Base-by-base conservation (phyloP, 129 eudicot genomes). In the Flaveria brownii region DNA sequence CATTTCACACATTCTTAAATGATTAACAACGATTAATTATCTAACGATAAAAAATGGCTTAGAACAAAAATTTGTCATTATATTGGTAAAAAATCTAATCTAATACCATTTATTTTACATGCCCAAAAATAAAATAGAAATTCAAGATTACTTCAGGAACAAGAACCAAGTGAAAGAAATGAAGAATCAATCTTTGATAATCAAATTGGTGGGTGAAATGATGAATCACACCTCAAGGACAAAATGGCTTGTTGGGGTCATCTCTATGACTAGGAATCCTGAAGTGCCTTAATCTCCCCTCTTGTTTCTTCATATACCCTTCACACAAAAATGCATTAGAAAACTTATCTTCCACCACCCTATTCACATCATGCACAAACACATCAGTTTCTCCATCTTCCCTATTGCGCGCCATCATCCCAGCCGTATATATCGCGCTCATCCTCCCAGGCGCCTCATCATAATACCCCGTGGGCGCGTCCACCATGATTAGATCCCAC, bases 401-500 rank as follows among this genome's bases (percentile, higher is more conserved):
- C 43, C 88, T 75, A 77, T 94, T 94, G 75, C 98, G 85, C 9
- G 96, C 98, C 81, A 94, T 84, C 98, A 93, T 90, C 25, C 98
- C 98, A 1, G 96, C 96, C 1, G 97, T 88, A 73, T 94, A 94
- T 3, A 94, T 94, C 6, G 97, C 97, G 20, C 90, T 81, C 98
- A 94, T 94, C 75, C 98, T 76, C 68, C 98, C 98, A 0, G 98
- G 98, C 0, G 98, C 98, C 78, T 94, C 97, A 17, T 88, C 98
- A 45, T 91, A 83, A 73, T 94, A 94, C 47, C 98, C 98, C 1
- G 98, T 94, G 15, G 98, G 98, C 18, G 98, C 98, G 61, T 94
- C 98, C 82, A 94, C 98, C 98, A 94, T 94, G 39, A 94, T 94
- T 80, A 94, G 77, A 76, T 94, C 98, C 97, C 98, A 94, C 30